Evolutionary conservation across 2,329 filamentous ascomycete species (phyloP).

Genomic region (Davidsoniella eucalypti): DNA sequence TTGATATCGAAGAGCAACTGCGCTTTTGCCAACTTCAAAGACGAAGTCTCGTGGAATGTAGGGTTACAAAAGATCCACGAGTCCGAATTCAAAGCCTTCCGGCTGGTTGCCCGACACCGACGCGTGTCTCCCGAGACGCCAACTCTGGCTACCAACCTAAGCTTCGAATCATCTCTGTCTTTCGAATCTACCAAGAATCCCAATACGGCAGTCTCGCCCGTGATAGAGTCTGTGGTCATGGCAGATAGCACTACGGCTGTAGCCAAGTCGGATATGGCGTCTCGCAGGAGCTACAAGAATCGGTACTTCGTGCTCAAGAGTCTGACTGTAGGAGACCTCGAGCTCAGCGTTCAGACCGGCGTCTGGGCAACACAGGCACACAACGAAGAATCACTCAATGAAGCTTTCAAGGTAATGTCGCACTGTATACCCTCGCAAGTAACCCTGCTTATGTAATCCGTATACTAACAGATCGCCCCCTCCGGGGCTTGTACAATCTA

Average conservation of each 20-base stretch:
- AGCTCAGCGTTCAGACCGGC: slow-evolving; percentile 70
- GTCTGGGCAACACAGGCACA: slow-evolving; percentile 92
- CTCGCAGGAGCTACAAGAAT: slow-evolving; percentile 1
- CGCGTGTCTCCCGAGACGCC: slow-evolving; percentile 23
- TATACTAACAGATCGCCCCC: slow-evolving; percentile 7
- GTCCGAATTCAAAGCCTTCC: slow-evolving; percentile 70
- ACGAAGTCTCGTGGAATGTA: slow-evolving; percentile 54
- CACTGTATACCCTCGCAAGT: not conserved
- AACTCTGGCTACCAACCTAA: not conserved
- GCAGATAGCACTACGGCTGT: not conserved
- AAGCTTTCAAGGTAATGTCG: slow-evolving; percentile 57
- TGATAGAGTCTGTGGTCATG: not conserved
- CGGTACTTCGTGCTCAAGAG: slow-evolving; percentile 90
- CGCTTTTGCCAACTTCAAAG: slow-evolving; percentile 88
- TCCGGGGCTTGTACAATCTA: slow-evolving; percentile 23
- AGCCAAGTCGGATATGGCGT: not conserved
- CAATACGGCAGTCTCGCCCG: not conserved
- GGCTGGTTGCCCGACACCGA: slow-evolving; percentile 70
- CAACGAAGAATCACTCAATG: slow-evolving; percentile 72
- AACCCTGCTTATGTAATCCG: not conserved
- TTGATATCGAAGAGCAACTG: slow-evolving; percentile 95
- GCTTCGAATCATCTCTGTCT: not conserved
- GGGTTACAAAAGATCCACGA: slow-evolving; percentile 81
- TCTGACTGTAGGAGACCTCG: slow-evolving; percentile 75
- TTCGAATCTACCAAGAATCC: not conserved